These are phyloP conservation scores for Arabis alpina DNA, from an alignment of 345 rosid genomes.

Conservation along the genomic window DNA sequence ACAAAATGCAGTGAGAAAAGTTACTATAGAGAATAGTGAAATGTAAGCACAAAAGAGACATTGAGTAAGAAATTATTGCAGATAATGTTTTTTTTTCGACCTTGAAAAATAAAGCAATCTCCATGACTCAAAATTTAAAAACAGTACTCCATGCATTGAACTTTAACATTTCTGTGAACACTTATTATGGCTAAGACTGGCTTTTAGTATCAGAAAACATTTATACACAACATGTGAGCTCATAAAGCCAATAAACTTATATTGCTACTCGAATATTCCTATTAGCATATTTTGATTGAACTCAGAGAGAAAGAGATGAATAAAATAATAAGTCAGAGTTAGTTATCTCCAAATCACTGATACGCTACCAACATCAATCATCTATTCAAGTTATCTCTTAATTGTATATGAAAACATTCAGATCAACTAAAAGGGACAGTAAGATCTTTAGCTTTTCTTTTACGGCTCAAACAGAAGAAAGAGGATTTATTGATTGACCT, in stretches of 20 bases:
- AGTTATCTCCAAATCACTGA: not conserved
- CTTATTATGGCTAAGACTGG: constrained; percentile 20
- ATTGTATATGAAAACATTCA: not conserved
- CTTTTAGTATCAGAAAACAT: constrained; percentile 18
- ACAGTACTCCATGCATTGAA: constrained; percentile 27
- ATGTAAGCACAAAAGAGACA: constrained; percentile 27
- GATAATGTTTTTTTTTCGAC: constrained; percentile 31
- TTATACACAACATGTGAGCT: constrained; percentile 7
- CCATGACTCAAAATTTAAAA: constrained; percentile 24
- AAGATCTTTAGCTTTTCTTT: too few species aligned
- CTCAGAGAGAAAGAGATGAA: too few species aligned
- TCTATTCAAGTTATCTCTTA: not conserved
- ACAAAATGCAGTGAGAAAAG: constrained; percentile 30
- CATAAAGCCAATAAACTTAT: not conserved
- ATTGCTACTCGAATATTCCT: not conserved
- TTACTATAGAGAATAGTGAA: constrained; percentile 32
- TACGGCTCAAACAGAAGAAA: too few species aligned
- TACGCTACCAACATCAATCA: not conserved
- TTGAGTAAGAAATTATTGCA: constrained; percentile 25
- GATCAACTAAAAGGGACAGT: not conserved
- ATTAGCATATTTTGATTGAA: not conserved
- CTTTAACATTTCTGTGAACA: constrained; percentile 7
- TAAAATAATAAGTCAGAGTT: constrained; percentile 9
- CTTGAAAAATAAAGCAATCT: constrained; percentile 21
- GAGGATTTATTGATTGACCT: too few species aligned